Conservation (phyloP, 2,329 filamentous ascomycete genomes). For the Akanthomyces lecanii region DNA sequence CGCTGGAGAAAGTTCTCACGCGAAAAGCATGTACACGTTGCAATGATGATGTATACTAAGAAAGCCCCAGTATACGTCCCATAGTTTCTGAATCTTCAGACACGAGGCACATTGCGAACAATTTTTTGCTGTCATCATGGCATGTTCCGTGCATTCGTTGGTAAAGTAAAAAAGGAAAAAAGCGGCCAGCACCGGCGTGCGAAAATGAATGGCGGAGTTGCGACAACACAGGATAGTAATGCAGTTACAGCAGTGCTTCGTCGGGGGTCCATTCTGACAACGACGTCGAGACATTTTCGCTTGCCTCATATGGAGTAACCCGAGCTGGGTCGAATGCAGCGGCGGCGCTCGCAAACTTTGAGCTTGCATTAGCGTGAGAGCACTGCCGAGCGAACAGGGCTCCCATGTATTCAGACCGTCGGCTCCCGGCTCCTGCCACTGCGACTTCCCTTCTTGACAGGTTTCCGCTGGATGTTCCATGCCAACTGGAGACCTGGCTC, state of each 20-base stretch:
- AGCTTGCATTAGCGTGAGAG: neutral
- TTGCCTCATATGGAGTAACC: neutral
- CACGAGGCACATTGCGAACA: neutral
- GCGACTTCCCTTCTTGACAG: neutral
- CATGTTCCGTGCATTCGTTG: neutral
- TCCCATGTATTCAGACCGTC: neutral
- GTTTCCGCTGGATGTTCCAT: neutral
- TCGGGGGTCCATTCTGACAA: neutral
- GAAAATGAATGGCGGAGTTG: neutral
- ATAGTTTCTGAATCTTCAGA: neutral
- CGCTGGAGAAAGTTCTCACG: too few relatives aligned
- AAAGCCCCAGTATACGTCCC: too few relatives aligned
- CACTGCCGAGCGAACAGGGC: neutral
- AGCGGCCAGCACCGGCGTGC: neutral
- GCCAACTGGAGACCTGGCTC: too few relatives aligned
- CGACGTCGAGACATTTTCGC: neutral
- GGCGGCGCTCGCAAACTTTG: slow-evolving; percentile 3
- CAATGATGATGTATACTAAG: neutral
- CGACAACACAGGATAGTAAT: neutral
- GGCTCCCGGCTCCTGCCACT: neutral
- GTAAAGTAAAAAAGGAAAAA: neutral
- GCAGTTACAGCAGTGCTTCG: neutral
- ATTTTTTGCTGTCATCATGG: neutral
- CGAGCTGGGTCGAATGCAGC: too few relatives aligned
- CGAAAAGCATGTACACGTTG: neutral